phyloP scores from a whole-genome alignment of 805 yeast species.

The Candida chauliodis region DNA sequence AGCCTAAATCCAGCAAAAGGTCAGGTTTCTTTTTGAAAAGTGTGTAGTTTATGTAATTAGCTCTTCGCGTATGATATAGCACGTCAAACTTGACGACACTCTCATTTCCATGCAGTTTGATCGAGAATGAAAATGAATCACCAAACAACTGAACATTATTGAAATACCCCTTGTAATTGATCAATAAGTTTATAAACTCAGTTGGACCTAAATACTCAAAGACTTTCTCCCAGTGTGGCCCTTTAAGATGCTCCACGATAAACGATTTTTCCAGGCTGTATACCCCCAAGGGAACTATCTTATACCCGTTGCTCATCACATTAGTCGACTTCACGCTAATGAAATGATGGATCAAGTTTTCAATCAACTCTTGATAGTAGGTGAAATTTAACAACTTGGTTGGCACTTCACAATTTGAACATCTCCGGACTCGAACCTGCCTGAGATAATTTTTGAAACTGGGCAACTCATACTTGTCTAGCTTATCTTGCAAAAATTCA shows the following conservation, averaged over 20 bases:
- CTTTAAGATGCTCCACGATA: slow-evolving; percentile 39
- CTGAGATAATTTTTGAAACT: slow-evolving; percentile 3
- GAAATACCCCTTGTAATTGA: slow-evolving; percentile 30
- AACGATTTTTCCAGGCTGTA: slow-evolving; percentile 30
- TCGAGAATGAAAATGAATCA: slow-evolving; percentile 2
- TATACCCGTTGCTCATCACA: slow-evolving; percentile 42
- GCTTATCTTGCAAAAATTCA: slow-evolving; percentile 1
- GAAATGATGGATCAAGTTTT: slow-evolving; percentile 34
- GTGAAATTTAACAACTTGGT: neutral
- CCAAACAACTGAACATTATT: slow-evolving; percentile 25
- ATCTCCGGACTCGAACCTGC: slow-evolving; percentile 8
- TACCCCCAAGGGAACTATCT: slow-evolving; percentile 31
- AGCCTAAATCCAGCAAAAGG: neutral
- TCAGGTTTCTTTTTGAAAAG: neutral
- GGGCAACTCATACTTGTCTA: slow-evolving; percentile 1
- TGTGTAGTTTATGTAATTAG: slow-evolving; percentile 1
- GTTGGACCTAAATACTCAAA: slow-evolving; percentile 37
- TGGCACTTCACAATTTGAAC: neutral
- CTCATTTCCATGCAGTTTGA: neutral
- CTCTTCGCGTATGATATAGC: neutral
- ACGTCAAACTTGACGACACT: neutral
- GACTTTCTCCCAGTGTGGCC: slow-evolving; percentile 41
- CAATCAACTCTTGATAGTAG: slow-evolving; percentile 33
- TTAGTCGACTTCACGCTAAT: slow-evolving; percentile 27
- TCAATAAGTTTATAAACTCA: slow-evolving; percentile 36